These are phyloP conservation scores for Cytospora mali DNA, from an alignment of 2,329 filamentous ascomycete species.

Conservation along the genomic window DNA sequence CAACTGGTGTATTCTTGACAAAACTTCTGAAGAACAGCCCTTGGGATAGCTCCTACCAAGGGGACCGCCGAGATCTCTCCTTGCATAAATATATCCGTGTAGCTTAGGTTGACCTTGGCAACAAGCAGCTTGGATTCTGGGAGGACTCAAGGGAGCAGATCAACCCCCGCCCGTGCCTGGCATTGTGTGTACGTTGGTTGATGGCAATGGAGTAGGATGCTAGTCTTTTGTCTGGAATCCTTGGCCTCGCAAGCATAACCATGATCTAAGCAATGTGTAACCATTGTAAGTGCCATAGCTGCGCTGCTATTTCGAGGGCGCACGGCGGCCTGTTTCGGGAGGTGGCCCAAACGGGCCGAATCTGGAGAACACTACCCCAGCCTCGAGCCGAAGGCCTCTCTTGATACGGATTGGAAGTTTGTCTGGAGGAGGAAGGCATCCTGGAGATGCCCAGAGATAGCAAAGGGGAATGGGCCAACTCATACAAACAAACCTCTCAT, in stretches of 20 bases:
- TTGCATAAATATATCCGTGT: not conserved
- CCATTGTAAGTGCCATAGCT: not conserved
- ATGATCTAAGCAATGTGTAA: not conserved
- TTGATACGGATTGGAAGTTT: not conserved
- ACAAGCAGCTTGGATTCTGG: not conserved
- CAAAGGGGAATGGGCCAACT: not conserved
- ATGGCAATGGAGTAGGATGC: not conserved
- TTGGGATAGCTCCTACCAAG: too few relatives aligned
- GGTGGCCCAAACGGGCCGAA: constrained; percentile 15
- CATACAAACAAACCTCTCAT: not conserved
- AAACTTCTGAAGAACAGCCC: not conserved
- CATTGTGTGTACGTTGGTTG: not conserved
- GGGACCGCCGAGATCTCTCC: not conserved
- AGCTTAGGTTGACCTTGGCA: not conserved
- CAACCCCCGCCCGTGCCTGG: not conserved
- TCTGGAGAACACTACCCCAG: constrained; percentile 8
- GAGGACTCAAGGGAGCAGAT: not conserved
- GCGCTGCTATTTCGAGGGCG: constrained; percentile 22
- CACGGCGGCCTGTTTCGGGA: not conserved
- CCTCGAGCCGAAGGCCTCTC: not conserved
- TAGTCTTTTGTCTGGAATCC: not conserved
- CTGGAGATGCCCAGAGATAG: not conserved
- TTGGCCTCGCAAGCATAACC: not conserved
- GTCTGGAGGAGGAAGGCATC: not conserved
- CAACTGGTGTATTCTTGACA: not conserved